phyloP scores from a whole-genome alignment of 2,329 filamentous ascomycete genomes.

The Plenodomus lindquistii region DNA sequence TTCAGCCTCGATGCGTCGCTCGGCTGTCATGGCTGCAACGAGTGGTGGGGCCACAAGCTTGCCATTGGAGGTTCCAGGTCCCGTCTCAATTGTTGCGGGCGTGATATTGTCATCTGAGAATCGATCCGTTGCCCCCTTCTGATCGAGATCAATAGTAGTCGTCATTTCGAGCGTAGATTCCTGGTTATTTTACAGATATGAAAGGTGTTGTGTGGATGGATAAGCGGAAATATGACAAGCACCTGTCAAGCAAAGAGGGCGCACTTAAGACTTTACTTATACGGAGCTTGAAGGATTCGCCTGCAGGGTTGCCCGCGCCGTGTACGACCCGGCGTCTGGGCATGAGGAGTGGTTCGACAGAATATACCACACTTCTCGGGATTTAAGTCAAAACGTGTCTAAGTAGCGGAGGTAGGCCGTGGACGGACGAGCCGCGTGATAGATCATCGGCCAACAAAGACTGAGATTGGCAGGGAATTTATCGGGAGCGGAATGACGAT shows the following conservation, averaged over 20 bases:
- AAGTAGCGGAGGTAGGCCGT: background rate
- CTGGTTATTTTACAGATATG: no score
- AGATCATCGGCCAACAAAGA: background rate
- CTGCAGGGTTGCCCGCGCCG: slow-evolving; percentile 7
- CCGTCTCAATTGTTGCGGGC: slow-evolving; percentile 10
- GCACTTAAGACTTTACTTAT: slow-evolving; percentile 20
- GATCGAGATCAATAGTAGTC: slow-evolving; percentile 17
- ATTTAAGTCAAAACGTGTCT: background rate
- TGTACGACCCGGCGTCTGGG: slow-evolving; percentile 4
- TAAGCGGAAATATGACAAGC: background rate
- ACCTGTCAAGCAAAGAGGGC: background rate
- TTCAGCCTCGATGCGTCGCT: slow-evolving; percentile 59
- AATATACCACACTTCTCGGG: background rate
- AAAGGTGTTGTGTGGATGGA: background rate
- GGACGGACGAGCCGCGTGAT: background rate
- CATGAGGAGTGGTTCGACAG: background rate
- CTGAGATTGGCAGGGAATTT: slow-evolving; percentile 4
- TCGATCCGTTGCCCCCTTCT: slow-evolving; percentile 25
- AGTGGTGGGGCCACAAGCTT: slow-evolving; percentile 40
- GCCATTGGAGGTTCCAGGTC: slow-evolving; percentile 16
- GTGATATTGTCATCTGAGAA: slow-evolving; percentile 29
- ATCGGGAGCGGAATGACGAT: slow-evolving; percentile 2
- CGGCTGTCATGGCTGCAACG: slow-evolving; percentile 51
- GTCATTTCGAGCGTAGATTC: slow-evolving; percentile 21
- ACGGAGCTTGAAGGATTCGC: slow-evolving; percentile 14